Base-by-base conservation (phyloP, 177 flowering plant species). In the Telopea speciosissima region DNA sequence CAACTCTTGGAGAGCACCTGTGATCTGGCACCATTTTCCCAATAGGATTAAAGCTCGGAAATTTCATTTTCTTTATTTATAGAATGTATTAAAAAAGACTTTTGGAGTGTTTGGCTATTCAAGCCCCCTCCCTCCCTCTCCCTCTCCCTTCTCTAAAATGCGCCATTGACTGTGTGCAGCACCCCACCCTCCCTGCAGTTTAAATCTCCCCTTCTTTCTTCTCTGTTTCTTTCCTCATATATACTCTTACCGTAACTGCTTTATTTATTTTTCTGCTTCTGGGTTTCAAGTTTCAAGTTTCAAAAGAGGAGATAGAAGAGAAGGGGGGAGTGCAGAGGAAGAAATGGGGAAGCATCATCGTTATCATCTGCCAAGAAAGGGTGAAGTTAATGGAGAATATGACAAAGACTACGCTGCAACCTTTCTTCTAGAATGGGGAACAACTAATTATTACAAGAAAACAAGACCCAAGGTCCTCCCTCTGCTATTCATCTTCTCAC, bases 401-500 rank as follows among this genome's bases (percentile, higher is more conserved):
- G 76, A 63, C 22, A 31, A 24, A 61, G 65, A 61, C 5, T 68
- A 61, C 8, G 65, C 71, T 19, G 59, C 58, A 59, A 61, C 69
- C 62, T 52, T 79, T 61, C 49, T 71, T 19, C 19, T 76, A 16
- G 82, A 80, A 5, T 75, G 71, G 62, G 80, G 71, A 40, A 75
- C 52, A 25, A 21, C 68, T 67, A 14, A 17, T 60, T 73, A 40
- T 13, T 76, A 21, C 76, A 75, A 67, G 40, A 77, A 60, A 70
- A 61, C 66, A 28, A 83, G 52, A 56, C 80, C 82, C 71, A 77
- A 69, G 54, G 69, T 81, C 40, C 33, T 79, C 1, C 76, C 64
- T 63, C 56, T 81, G 49, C 70, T 81, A 49, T 68, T 76, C 62
- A 68, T 80, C 65, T 80, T 78, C 68, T 69, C 76, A 56, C 65